These are phyloP conservation scores for Cunninghamia lanceolata DNA, from an alignment of 75 land plant species.

Conservation along the genomic window DNA sequence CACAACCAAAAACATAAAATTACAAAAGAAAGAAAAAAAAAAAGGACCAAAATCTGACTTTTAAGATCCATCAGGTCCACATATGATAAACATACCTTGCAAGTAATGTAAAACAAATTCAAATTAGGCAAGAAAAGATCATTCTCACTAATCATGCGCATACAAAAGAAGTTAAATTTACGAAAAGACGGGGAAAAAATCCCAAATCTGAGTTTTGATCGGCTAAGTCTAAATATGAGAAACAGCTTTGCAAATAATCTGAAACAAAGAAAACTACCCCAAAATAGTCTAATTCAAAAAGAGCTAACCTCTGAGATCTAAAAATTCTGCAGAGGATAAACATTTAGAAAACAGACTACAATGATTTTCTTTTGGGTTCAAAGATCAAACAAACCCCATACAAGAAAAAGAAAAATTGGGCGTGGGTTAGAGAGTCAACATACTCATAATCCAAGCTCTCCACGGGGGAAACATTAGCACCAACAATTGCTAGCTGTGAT, in stretches of 20 bases:
- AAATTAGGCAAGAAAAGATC: background rate
- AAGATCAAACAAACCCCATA: background rate
- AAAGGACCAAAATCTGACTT: background rate
- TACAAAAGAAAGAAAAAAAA: background rate
- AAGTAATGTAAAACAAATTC: background rate
- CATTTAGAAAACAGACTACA: background rate
- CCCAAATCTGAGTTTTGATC: too few species aligned
- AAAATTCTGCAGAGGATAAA: background rate
- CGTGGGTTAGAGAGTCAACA: background rate
- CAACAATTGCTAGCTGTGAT: slow-evolving; percentile 69
- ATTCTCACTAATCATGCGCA: too few species aligned
- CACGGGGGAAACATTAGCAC: slow-evolving; percentile 55
- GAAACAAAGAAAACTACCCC: too few species aligned
- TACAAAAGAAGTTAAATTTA: too few species aligned
- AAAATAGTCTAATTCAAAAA: too few species aligned
- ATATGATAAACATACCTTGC: background rate
- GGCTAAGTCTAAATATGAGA: too few species aligned
- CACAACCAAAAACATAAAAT: background rate
- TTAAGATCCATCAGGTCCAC: background rate
- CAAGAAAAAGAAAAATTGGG: background rate
- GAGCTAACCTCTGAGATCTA: too few species aligned
- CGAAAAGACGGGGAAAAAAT: too few species aligned
- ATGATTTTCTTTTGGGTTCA: background rate
- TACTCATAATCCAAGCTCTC: slow-evolving; percentile 89
- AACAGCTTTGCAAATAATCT: too few species aligned